A percentile compares a stretch with the other conserved stretches of the same genome.
These are phyloP conservation scores for Baorangia bicolor DNA, from an alignment of 768 basidiomycete genomes.

Conservation along the genomic window DNA sequence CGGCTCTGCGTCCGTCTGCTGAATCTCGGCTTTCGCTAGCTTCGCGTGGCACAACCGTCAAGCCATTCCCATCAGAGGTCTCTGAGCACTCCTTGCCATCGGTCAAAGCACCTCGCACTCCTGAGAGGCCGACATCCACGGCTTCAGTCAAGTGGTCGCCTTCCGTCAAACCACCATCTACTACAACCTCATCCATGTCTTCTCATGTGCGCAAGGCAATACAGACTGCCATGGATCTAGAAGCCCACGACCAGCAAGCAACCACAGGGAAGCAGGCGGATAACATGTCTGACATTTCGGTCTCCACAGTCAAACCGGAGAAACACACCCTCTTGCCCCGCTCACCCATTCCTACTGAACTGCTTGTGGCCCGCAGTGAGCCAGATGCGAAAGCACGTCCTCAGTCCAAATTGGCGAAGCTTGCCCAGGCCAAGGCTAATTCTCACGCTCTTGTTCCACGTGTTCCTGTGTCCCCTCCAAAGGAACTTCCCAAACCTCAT, in stretches of 20 bases:
- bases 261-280: conserved; percentile 10
- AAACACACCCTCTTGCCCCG: conserved; percentile 24
- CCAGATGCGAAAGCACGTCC: conserved; percentile 34
- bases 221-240: conserved; percentile 61
- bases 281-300: conserved; percentile 14
- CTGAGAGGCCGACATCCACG: conserved; percentile 13
- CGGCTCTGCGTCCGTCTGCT: conserved; percentile 64
- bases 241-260: conserved; percentile 45
- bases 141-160: conserved; percentile 28
- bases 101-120: conserved; percentile 25
- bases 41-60: conserved; percentile 24
- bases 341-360: conserved; percentile 16
- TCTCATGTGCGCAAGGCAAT: conserved; percentile 66
- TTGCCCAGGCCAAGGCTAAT: conserved; percentile 59
- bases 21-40: conserved; percentile 44
- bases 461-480: conserved; percentile 31
- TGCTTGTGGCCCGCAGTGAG: conserved; percentile 13
- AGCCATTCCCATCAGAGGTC: conserved; percentile 11
- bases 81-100: conserved; percentile 19
- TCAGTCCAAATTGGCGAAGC: conserved; percentile 71
- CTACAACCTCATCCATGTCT: conserved; percentile 50
- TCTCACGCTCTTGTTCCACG: conserved; percentile 22
- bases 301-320: conserved; percentile 24
- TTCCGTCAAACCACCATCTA: conserved; percentile 25
- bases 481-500: conserved; percentile 43